Percentiles rank a stretch among this genome's conserved stretches.
Conservation (phyloP, 2,329 filamentous ascomycete genomes). For the Paraphaeosphaeria sporulosa region DNA sequence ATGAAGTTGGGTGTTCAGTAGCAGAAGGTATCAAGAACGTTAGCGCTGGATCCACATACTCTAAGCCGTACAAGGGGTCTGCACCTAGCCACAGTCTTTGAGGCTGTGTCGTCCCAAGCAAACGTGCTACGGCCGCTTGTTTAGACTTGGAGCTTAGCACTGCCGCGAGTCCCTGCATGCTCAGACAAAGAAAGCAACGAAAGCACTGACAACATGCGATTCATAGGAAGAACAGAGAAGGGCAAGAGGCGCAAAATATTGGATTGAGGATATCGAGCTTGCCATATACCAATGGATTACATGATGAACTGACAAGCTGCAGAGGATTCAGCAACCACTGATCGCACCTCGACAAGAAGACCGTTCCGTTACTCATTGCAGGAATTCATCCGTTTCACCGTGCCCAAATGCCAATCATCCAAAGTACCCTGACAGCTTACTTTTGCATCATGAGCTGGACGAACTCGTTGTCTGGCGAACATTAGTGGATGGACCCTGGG, state of each 20-base stretch:
- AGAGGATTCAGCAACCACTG: conserved; percentile 31
- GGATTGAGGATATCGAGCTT: conserved; percentile 44
- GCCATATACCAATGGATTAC: conserved; percentile 31
- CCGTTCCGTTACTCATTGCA: conserved; percentile 39
- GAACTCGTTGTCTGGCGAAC: conserved; percentile 60
- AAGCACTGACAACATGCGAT: neutral
- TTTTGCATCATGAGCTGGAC: conserved; percentile 66
- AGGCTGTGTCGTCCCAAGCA: conserved; percentile 9
- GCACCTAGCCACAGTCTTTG: conserved; percentile 1
- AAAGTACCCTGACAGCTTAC: conserved; percentile 43
- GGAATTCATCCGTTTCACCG: conserved; percentile 36
- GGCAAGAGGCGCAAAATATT: conserved; percentile 32
- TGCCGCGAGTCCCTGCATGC: conserved; percentile 8
- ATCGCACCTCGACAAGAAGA: conserved; percentile 31
- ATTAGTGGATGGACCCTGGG: conserved; percentile 3
- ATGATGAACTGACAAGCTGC: conserved; percentile 27
- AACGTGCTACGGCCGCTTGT: conserved; percentile 6
- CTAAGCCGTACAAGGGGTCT: neutral
- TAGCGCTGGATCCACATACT: neutral
- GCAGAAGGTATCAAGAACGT: neutral
- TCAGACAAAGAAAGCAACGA: neutral
- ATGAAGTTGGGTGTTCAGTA: neutral
- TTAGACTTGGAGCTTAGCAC: conserved; percentile 3
- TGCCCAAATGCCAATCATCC: conserved; percentile 41
- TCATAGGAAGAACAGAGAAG: neutral